Conservation (phyloP, 1,284 basidiomycete genomes). For the Prillingera fragicola region DNA sequence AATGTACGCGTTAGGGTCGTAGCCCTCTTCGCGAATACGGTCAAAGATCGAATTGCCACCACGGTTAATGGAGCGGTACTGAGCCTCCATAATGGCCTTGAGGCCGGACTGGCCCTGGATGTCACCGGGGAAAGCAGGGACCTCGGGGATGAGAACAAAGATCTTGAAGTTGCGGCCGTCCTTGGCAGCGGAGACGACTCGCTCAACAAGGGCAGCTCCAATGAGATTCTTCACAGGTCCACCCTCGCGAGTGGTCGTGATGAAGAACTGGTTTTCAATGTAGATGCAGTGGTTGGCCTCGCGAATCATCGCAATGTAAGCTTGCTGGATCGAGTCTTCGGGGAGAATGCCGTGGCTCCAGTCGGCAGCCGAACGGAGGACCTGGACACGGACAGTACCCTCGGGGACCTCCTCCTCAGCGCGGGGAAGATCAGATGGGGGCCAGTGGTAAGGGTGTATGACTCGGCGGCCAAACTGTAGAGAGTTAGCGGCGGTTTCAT, state of each 20-base stretch:
- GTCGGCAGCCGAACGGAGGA: conserved; percentile 71
- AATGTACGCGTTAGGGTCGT: conserved; percentile 61
- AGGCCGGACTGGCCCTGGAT: conserved; percentile 64
- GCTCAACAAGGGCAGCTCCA: conserved; percentile 68
- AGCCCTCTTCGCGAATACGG: conserved; percentile 68
- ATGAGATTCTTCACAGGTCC: conserved; percentile 74
- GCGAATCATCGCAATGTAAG: conserved; percentile 73
- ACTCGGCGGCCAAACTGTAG: conserved; percentile 34
- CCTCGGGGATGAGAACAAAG: conserved; percentile 67
- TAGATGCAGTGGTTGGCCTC: conserved; percentile 84
- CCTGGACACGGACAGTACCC: conserved; percentile 40
- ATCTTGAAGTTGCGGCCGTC: conserved; percentile 69
- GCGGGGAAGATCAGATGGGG: conserved; percentile 34
- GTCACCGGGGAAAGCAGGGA: conserved; percentile 59
- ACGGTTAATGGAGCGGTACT: conserved; percentile 70
- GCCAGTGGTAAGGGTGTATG: conserved; percentile 47
- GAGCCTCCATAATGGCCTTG: conserved; percentile 54
- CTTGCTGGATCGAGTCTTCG: conserved; percentile 74
- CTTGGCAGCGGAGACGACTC: conserved; percentile 71
- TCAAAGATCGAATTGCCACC: conserved; percentile 83
- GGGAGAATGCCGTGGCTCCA: conserved; percentile 86
- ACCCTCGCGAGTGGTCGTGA: conserved; percentile 60
- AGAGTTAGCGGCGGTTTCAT: neutral
- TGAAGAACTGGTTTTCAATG: conserved; percentile 93
- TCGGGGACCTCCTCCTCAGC: conserved; percentile 38